A percentile compares a stretch with the other conserved stretches of the same genome.
Conservation (phyloP, 768 basidiomycete genomes). For the Mycena polygramma region DNA sequence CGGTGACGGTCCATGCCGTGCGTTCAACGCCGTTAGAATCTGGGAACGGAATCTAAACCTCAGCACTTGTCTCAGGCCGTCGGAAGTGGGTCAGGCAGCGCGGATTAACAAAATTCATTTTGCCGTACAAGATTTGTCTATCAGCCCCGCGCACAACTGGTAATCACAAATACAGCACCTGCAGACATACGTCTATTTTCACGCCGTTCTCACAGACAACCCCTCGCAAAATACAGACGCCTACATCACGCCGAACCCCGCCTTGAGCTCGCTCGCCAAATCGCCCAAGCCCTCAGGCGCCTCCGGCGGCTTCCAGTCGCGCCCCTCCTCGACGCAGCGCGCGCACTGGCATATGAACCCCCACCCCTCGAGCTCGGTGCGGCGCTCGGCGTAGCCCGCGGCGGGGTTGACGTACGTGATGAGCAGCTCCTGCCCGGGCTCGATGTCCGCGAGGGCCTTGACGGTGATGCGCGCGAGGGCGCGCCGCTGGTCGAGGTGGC, state of each 20-base stretch:
- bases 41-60: no score
- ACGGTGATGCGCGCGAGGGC: slow-evolving; percentile 82
- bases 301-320: slow-evolving; percentile 50
- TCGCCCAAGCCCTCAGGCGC: slow-evolving; percentile 34
- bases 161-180: no score
- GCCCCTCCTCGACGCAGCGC: slow-evolving; percentile 75
- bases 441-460: slow-evolving; percentile 74
- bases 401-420: slow-evolving; percentile 86
- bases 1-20: no score
- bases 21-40: no score
- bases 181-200: no score
- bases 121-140: no score
- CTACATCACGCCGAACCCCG: slow-evolving; percentile 37
- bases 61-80: no score
- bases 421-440: slow-evolving; percentile 78
- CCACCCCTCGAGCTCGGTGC: slow-evolving; percentile 73
- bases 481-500: slow-evolving; percentile 78
- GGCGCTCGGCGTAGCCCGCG: slow-evolving; percentile 60
- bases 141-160: no score
- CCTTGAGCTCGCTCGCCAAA: slow-evolving; percentile 40
- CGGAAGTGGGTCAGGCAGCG: no score
- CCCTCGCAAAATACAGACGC: no score
- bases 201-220: neutral
- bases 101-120: no score
- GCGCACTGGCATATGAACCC: slow-evolving; percentile 83